These are phyloP conservation scores for Grosmannia huntii DNA, from an alignment of 2,329 filamentous ascomycete genomes.

Conservation along the genomic window DNA sequence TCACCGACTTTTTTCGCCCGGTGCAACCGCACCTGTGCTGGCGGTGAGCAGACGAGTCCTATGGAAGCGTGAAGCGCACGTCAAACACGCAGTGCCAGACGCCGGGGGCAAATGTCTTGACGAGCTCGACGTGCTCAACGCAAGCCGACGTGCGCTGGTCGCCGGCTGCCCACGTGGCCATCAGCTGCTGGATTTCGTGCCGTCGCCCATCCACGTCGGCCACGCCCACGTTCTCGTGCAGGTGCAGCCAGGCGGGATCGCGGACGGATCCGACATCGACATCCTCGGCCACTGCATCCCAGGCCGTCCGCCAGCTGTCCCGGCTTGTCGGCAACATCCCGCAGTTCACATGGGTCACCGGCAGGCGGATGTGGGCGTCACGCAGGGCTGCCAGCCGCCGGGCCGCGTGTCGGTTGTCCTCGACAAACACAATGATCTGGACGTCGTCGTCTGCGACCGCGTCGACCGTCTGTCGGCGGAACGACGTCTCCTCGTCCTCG, in stretches of 20 bases:
- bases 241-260: slow-evolving; percentile 41
- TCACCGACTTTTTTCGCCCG: background rate
- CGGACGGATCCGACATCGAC: slow-evolving; percentile 15
- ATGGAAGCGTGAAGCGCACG: slow-evolving; percentile 26
- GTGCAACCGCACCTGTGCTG: background rate
- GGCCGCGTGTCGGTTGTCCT: slow-evolving; percentile 49
- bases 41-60: background rate
- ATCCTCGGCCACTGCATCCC: slow-evolving; percentile 17
- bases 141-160: slow-evolving; percentile 4
- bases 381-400: slow-evolving; percentile 26
- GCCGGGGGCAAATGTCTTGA: slow-evolving; percentile 57
- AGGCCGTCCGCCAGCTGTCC: slow-evolving; percentile 38
- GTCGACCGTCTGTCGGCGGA: slow-evolving; percentile 24
- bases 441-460: slow-evolving; percentile 15
- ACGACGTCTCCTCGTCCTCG: slow-evolving; percentile 16
- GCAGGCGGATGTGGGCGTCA: slow-evolving; percentile 19
- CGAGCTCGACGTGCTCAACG: slow-evolving; percentile 47
- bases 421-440: slow-evolving; percentile 53
- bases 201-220: slow-evolving; percentile 35
- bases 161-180: slow-evolving; percentile 23
- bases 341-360: slow-evolving; percentile 49
- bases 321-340: slow-evolving; percentile 49
- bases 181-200: slow-evolving; percentile 34
- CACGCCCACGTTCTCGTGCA: slow-evolving; percentile 53
- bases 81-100: slow-evolving; percentile 63